Base-by-base conservation (phyloP, 2,329 filamentous ascomycete species). In the Colletotrichum acutatum region DNA sequence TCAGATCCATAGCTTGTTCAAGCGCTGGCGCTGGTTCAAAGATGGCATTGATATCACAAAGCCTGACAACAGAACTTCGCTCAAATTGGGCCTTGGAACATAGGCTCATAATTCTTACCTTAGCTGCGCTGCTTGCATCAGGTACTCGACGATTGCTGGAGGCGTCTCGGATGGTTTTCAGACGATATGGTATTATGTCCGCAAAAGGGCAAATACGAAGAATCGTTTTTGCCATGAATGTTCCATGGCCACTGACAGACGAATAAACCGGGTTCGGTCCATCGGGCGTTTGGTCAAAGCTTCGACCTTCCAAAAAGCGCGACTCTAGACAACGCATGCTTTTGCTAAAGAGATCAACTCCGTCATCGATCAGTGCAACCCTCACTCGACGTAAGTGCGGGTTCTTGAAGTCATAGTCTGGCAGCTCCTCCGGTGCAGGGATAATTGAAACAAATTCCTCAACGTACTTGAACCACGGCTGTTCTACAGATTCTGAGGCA, bases 291-390 rank as follows among this genome's bases (percentile, higher is more conserved):
- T 75, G 66, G 58, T 75, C 76, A 53, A 82, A 82, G 3, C 76
- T 80, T 4, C 68, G 60, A 0, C 82, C 82, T 1, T 68, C 77
- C 0, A 75, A 72, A 28, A 80, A 78, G 7, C 67, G 76, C 28
- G 72, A 74, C 8, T 79, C 68, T 2, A 83, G 69, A 7, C 22
- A 24, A 3, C 24, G 53, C 53, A 56, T 56, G 4, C 22, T 32
- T 9, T 65, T 19, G 8, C 79, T 75, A 9, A 74, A 75, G 4
- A 78, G 74, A 54, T 83, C 80, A 0, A 84, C 78, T 2, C 83
- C 83, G 32, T 84, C 82, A 62, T 85, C 83, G 37, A 84, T 83
- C 4, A 84, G 75, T 2, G 82, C 83, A 5, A 84, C 75, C 22
- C 76, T 78, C 66, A 82, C 53, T 28, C 53, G 24, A 24, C 53